Base-by-base conservation (phyloP, 768 basidiomycete genomes). In the Mycena alexandri region DNA sequence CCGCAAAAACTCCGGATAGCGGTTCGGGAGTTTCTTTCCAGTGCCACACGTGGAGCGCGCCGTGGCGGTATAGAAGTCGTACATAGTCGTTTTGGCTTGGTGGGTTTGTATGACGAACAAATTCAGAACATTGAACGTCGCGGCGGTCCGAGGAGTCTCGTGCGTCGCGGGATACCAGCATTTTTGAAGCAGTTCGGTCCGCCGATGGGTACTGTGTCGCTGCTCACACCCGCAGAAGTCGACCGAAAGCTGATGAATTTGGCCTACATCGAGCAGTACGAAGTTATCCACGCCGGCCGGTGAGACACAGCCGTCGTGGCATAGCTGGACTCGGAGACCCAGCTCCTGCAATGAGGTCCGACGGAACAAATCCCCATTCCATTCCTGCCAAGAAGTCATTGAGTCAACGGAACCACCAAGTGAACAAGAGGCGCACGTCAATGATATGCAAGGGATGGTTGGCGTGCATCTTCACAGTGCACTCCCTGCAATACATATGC, bases 161-260 rank as follows among this genome's bases (percentile, higher is more conserved):
- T 66, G 51, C 2, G 79, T 83, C 0, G 80, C 79, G 1, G 81
- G 82, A 60, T 74, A 80, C 55, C 71, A 74, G 11, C 75, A 61
- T 36, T 43, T 52, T 0, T 71, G 74, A n/a, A 80, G 74, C 12
- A 82, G 70, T 68, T 81, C 80, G 7, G 72, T 58, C 29, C 3
- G 29, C 6, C 29, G 29, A 3, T 29, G 3, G 3, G 10, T 65
- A 60, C 9, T 63, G 74, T 24, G 19, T 0, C 5, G 55, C 0
- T 69, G 57, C 34, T 69, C 66, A 64, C 81, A 82, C 2, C 63
- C 68, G 16, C 63, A 65, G 52, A 48, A 72, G 11, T 67, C 57
- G 29, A 72, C 42, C 1, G 21, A 43, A 52, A 71, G 54, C 3
- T 54, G 1, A 33, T 72, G 65, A 14, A 72, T 48, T 0, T 61